Percentiles rank a stretch among this genome's conserved stretches.
Conservation (phyloP, 768 basidiomycete species). For the Boletales sp. region DNA sequence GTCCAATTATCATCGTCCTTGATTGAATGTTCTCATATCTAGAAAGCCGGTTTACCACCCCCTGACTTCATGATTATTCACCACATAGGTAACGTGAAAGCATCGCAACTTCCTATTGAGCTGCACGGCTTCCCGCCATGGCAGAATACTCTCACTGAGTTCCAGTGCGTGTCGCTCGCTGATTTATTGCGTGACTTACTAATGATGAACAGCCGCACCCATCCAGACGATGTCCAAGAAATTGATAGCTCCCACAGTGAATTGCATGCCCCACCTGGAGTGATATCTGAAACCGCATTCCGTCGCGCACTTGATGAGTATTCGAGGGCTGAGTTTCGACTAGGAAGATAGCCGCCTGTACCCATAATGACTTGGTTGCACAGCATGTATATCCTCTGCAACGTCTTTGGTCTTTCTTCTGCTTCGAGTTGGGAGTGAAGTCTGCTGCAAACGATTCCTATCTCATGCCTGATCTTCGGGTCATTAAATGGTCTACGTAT, state of each 20-base stretch:
- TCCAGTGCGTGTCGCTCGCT: slow-evolving; percentile 50
- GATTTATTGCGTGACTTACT: slow-evolving; percentile 3
- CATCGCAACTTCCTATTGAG: slow-evolving; percentile 49
- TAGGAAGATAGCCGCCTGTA: slow-evolving; percentile 55
- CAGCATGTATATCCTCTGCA: too few species aligned
- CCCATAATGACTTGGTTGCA: background rate
- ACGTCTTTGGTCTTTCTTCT: too few species aligned
- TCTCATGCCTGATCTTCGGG: too few species aligned
- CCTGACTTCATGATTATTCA: slow-evolving; percentile 81
- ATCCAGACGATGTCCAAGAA: slow-evolving; percentile 9
- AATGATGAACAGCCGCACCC: slow-evolving; percentile 17
- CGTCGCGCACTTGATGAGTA: slow-evolving; percentile 72
- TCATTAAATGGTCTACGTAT: too few species aligned
- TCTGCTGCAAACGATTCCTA: too few species aligned
- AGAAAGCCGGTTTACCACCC: slow-evolving; percentile 49
- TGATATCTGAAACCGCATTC: slow-evolving; percentile 55
- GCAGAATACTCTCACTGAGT: slow-evolving; percentile 80
- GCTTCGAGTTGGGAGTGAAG: too few species aligned
- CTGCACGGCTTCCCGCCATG: slow-evolving; percentile 79
- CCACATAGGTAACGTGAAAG: slow-evolving; percentile 39
- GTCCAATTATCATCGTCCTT: background rate
- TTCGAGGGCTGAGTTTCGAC: slow-evolving; percentile 69
- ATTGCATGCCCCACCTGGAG: slow-evolving; percentile 2
- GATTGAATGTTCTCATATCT: slow-evolving; percentile 32
- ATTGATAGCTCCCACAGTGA: background rate